Base-by-base conservation (phyloP, 2,329 filamentous ascomycete species). In the Aspergillus latus region DNA sequence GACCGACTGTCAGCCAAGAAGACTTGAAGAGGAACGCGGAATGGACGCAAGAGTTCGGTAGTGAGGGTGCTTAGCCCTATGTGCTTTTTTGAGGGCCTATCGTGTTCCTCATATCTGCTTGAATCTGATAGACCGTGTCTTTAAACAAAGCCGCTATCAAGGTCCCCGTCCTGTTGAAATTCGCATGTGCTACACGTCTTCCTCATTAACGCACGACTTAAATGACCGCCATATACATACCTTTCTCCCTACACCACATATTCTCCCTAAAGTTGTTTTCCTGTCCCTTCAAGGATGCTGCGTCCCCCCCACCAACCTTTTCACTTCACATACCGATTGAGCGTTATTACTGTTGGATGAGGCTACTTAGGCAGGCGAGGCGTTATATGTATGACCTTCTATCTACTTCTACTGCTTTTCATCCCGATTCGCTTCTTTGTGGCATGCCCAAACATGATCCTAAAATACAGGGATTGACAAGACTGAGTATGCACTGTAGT, bases 21-120 rank as follows among this genome's bases (percentile, higher is more conserved):
- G 95, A 99, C 71, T 82, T 99, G 45, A 82, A 85, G 64, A 83
- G 85, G 68, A 97, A 93, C 72, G 82, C 89, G 46, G 92, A 97
- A 44, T 99, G 94, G 94, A 99, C 94, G 8, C 84, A 88, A 67
- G 92, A 97, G 76, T 97, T 97, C 76, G 93, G 93, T 55, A 96
- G 91, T 71, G 93, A 97, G 73, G 93, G 93, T 15, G 84, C 82
- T 49, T 86, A 67, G 73, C 16, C 26, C 34, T 48, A 21, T 42
- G 15, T n/a, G 5, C 29, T 21, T 45, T 21, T 30, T 28, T 15
- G 30, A n/a, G 15, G 11, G n/a, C 28, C 32, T 32, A 15, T 28
- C 21, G 36, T 30, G 50, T 53, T 39, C 47, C 54, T 44, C 34
- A 44, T 44, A 32, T 32, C 37, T 44, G 39, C 15, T 53, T 57